A percentile compares a stretch with the other conserved stretches of the same genome.
These are phyloP conservation scores for Plectosphaerella sp. DNA, from an alignment of 2,329 filamentous ascomycete genomes.

Conservation along the genomic window DNA sequence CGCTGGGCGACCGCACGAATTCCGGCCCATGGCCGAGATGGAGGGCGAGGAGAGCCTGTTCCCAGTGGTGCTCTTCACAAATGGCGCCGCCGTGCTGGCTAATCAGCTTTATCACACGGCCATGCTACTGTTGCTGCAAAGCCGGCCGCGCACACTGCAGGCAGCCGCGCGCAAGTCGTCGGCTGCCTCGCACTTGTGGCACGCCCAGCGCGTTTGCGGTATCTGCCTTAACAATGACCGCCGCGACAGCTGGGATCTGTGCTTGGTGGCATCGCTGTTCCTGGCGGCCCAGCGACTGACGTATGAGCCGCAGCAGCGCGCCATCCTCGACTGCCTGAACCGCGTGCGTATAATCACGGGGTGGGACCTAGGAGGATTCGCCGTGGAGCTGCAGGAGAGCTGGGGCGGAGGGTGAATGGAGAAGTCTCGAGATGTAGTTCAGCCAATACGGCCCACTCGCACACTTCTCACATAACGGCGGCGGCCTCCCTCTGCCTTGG, in stretches of 20 bases:
- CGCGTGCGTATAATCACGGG: constrained; percentile 33
- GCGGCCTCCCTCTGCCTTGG: constrained; percentile 1
- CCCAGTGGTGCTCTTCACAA: constrained; percentile 31
- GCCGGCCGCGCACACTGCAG: constrained; percentile 39
- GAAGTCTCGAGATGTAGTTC: background rate
- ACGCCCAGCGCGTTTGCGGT: constrained; percentile 42
- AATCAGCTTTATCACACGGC: constrained; percentile 55
- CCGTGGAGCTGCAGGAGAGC: constrained; percentile 17
- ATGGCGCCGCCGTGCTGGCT: constrained; percentile 36
- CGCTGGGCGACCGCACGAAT: constrained; percentile 21
- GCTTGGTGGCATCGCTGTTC: constrained; percentile 39
- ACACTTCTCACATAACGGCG: background rate
- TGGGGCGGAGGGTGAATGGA: constrained; percentile 13
- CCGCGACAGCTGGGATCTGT: constrained; percentile 41
- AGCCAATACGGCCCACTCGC: too few relatives aligned
- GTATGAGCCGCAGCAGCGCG: constrained; percentile 40
- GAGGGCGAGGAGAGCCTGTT: constrained; percentile 24
- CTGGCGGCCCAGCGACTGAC: constrained; percentile 41
- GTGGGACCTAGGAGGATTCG: constrained; percentile 27
- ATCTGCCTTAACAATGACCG: constrained; percentile 43
- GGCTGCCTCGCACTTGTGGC: constrained; percentile 39
- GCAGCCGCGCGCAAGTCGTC: constrained; percentile 22
- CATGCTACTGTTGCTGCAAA: constrained; percentile 46
- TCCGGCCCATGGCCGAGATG: constrained; percentile 27
- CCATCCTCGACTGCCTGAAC: constrained; percentile 33